phyloP scores from a whole-genome alignment of 2,329 filamentous ascomycete genomes.

The Aspergillus glaucus region DNA sequence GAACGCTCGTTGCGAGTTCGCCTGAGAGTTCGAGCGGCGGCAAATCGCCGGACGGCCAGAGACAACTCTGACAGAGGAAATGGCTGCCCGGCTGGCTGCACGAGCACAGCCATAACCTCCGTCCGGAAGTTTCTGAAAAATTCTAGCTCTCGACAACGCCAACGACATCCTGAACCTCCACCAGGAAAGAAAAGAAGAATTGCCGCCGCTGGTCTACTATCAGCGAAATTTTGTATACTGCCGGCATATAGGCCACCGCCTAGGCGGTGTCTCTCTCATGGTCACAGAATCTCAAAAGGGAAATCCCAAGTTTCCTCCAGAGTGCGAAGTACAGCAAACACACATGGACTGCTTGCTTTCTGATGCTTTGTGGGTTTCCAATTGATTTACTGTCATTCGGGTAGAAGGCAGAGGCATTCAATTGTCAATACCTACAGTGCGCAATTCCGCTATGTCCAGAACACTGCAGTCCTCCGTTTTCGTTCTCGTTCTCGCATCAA shows the following conservation, averaged over 20 bases:
- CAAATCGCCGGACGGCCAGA: background rate
- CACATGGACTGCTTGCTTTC: too few species aligned
- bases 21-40: background rate
- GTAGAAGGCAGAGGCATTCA: too few species aligned
- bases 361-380: too few species aligned
- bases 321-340: too few species aligned
- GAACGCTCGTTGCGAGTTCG: background rate
- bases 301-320: too few species aligned
- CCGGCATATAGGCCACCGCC: slow-evolving; percentile 5
- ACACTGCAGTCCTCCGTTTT: too few species aligned
- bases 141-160: slow-evolving; percentile 15
- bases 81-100: background rate
- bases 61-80: background rate
- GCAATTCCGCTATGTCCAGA: too few species aligned
- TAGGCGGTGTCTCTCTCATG: slow-evolving; percentile 2
- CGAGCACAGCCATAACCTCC: background rate
- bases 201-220: background rate
- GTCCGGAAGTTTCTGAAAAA: slow-evolving; percentile 4
- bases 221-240: slow-evolving; percentile 6
- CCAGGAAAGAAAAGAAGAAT: slow-evolving; percentile 1
- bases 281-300: too few species aligned
- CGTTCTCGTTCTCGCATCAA: too few species aligned
- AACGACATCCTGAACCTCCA: slow-evolving; percentile 15
- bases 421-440: too few species aligned
- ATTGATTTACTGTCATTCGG: too few species aligned